Percentiles rank a stretch among this genome's conserved stretches.
Conservation (phyloP, 805 yeast genomes). For the Nakazawaea ernobii region DNA sequence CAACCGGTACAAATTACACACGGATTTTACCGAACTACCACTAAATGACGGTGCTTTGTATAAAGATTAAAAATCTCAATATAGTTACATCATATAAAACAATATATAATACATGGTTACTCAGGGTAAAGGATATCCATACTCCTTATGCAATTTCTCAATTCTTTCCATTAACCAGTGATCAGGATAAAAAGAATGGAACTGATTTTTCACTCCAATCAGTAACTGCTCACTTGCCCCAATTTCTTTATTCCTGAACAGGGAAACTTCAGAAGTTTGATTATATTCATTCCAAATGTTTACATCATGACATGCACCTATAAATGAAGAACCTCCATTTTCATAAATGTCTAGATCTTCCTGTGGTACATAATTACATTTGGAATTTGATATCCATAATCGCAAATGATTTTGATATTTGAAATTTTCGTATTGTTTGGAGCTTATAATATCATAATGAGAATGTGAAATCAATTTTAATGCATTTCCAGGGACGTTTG, state of each 20-base stretch:
- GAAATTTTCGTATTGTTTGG: conserved; percentile 19
- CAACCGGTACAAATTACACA: too few species aligned
- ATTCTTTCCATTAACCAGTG: conserved; percentile 18
- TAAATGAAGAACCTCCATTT: conserved; percentile 27
- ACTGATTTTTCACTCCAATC: conserved; percentile 18
- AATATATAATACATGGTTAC: background rate
- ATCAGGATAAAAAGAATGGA: conserved; percentile 21
- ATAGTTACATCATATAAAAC: too few species aligned
- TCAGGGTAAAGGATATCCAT: conserved; percentile 12
- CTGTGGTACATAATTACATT: conserved; percentile 33
- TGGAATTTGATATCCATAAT: conserved; percentile 28
- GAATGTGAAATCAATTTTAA: conserved; percentile 16
- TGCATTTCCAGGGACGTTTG: conserved; percentile 22
- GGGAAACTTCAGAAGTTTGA: conserved; percentile 23
- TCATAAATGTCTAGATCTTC: conserved; percentile 31
- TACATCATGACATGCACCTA: conserved; percentile 36
- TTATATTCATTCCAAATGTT: conserved; percentile 33
- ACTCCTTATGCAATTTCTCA: conserved; percentile 14
- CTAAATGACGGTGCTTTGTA: too few species aligned
- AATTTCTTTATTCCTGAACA: conserved; percentile 18
- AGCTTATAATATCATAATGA: conserved; percentile 17
- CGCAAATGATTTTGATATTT: conserved; percentile 29
- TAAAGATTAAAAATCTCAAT: too few species aligned
- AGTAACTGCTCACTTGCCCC: conserved; percentile 11
- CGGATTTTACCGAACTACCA: too few species aligned